Base-by-base conservation (phyloP, 179 eudicot genomes). In the Nepenthes alata region DNA sequence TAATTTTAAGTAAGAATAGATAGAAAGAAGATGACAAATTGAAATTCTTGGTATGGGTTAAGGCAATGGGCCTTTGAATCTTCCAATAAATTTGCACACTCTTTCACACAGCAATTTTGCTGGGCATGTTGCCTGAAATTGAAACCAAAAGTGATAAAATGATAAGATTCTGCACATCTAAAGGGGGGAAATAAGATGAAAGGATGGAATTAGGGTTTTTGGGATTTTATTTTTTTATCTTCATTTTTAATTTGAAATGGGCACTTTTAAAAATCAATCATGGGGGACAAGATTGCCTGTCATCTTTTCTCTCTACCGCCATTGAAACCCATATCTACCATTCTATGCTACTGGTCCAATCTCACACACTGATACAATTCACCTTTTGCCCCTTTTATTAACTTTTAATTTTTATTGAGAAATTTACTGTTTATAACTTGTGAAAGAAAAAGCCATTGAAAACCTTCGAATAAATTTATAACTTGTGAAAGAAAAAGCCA, bases 91-190 rank as follows among this genome's bases (percentile, higher is more conserved):
- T 53, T 14, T 74, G 75, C 67, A 60, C 61, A 51, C 70, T 63
- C 53, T 59, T 59, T 44, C 58, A 14, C 62, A 57, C 59, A 50
- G 72, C 77, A 77, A 44, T 59, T 57, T 70, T 83, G 85, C 45
- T 53, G 47, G 74, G 63, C 69, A 12, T 83, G 81, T 67, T 69
- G 57, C 67, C 84, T 66, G 60, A 72, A 75, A 68, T 50, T 68
- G 71, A 49, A 77, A 79, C 89, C 73, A 78, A 82, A 82, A 64
- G 66, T 47, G 75, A 72, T 66, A 25, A 69, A 60, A 35, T 60
- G 85, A 82, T 85, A 74, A 80, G 85, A 81, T 77, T 58, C 15
- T 81, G 83, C 79, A 68, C 71, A 62, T 64, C 7, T 39, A 68
- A 81, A 35, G 60, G 72, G 80, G 67, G 34, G 61, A 63, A 70